phyloP scores from a whole-genome alignment of 2,329 filamentous ascomycete genomes.

The Fusarium sp. region DNA sequence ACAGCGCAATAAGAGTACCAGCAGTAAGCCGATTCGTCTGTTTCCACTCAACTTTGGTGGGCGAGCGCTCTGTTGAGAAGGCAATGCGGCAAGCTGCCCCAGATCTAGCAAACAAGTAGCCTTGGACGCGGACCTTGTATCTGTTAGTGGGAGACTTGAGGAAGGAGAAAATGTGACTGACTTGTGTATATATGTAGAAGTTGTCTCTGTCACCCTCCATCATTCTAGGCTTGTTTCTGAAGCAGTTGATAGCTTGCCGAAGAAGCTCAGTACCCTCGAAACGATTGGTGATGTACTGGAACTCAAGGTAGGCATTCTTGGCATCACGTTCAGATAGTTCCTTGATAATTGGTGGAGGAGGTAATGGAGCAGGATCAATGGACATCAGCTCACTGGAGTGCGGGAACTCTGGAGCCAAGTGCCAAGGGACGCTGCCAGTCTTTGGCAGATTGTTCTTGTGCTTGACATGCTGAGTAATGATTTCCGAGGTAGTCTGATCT shows the following conservation, averaged over 20 bases:
- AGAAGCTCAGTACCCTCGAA: conserved; percentile 77
- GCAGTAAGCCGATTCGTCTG: conserved; percentile 60
- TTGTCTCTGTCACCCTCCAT: conserved; percentile 59
- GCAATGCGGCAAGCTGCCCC: conserved; percentile 73
- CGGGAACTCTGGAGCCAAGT: conserved; percentile 35
- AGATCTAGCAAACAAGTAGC: conserved; percentile 67
- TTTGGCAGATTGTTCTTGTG: background rate
- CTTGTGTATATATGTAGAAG: conserved; percentile 75
- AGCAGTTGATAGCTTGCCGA: conserved; percentile 68
- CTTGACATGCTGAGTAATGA: conserved; percentile 16
- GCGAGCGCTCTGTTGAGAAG: conserved; percentile 73
- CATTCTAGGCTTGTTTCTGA: conserved; percentile 61
- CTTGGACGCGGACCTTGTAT: conserved; percentile 69
- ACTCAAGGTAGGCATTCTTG: conserved; percentile 67
- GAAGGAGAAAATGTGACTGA: background rate
- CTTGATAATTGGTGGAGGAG: background rate
- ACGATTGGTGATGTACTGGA: conserved; percentile 78
- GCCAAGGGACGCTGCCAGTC: conserved; percentile 13
- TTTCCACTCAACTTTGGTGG: conserved; percentile 72
- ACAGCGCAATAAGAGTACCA: conserved; percentile 63
- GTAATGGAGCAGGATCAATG: conserved; percentile 18
- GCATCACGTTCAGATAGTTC: conserved; percentile 39
- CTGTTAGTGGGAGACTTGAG: background rate
- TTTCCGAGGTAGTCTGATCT: background rate
- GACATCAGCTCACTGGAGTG: conserved; percentile 37